phyloP scores from a whole-genome alignment of 2,329 filamentous ascomycete species.

The Ilyonectria mors-panacis region DNA sequence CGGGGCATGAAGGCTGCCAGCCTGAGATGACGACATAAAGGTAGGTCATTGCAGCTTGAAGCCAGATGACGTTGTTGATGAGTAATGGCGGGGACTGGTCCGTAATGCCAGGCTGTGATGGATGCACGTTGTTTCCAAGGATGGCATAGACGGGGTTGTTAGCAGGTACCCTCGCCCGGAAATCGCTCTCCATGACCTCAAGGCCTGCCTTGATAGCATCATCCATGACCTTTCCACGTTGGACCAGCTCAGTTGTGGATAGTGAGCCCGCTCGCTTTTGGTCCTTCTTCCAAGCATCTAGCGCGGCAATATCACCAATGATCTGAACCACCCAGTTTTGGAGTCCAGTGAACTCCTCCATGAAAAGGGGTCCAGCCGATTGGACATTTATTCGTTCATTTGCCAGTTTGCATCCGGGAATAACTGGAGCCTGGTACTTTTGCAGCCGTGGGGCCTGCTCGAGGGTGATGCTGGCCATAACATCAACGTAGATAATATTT shows the following conservation, averaged over 20 bases:
- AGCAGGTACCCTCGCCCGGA: conserved; percentile 4
- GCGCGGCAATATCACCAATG: conserved; percentile 67
- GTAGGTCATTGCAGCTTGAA: conserved; percentile 63
- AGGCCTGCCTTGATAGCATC: conserved; percentile 54
- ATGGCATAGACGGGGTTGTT: conserved; percentile 30
- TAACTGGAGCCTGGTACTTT: conserved; percentile 57
- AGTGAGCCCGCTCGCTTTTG: conserved; percentile 60
- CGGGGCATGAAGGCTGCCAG: conserved; percentile 63
- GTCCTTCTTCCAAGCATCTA: conserved; percentile 70
- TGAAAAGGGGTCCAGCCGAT: conserved; percentile 53
- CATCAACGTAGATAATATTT: conserved; percentile 64
- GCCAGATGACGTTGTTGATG: conserved; percentile 61
- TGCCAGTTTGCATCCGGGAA: conserved; percentile 50
- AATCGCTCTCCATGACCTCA: conserved; percentile 47
- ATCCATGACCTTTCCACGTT: conserved; percentile 60
- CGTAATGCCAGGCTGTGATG: conserved; percentile 39
- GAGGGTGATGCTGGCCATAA: conserved; percentile 64
- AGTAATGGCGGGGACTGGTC: conserved; percentile 43
- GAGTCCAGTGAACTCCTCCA: conserved; percentile 69
- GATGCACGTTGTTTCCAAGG: conserved; percentile 43
- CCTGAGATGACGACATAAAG: conserved; percentile 64
- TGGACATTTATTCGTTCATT: conserved; percentile 37
- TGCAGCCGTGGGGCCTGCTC: conserved; percentile 59
- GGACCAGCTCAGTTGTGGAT: conserved; percentile 61
- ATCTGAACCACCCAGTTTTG: conserved; percentile 70